Base-by-base conservation (phyloP, 2,329 filamentous ascomycete species). In the Curvularia sp. region DNA sequence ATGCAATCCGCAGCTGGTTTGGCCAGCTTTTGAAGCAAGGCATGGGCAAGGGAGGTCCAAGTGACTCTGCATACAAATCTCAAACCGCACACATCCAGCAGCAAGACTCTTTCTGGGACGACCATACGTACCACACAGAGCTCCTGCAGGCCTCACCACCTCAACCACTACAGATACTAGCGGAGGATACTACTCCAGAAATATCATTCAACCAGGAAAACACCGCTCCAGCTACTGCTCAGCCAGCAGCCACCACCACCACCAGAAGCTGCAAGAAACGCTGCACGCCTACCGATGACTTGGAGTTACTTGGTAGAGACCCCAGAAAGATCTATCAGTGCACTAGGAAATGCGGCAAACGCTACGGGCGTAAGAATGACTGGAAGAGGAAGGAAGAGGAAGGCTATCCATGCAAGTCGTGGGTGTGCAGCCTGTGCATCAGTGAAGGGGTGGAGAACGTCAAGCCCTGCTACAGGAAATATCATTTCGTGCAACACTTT, bases 381-480 rank as follows among this genome's bases (percentile, higher is more conserved):
- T 77, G 74, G 75, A 77, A 76, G 62, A 66, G 75, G 48, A 76
- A 77, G 32, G 75, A 77, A 42, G 74, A 77, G 53, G 74, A 77
- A 50, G 71, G 70, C 8, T 77, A 77, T 50, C 75, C 75, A 42
- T 71, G 71, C 53, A 72, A 73, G 48, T 72, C 67, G 7, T 74
- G 73, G 73, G 63, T 72, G 2, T 76, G 74, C 52, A 74, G 66
- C 56, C 57, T 77, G 38, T 76, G 75, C 53, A 64, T 61, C 13
- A 68, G 59, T 41, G 65, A 68, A 27, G 72, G 71, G 3, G 69
- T 70, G 5, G 73, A 75, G 55, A 73, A 74, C 23, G 73, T 76
- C 30, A 74, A 74, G 57, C 74, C 74, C 6, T 76, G 74, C 64
- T 77, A 74, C 51, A 59, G 75, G 46, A 72, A 72, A 41, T 76